Evolutionary conservation across 768 basidiomycete species (phyloP).

Genomic region (Boletus speciosus): DNA sequence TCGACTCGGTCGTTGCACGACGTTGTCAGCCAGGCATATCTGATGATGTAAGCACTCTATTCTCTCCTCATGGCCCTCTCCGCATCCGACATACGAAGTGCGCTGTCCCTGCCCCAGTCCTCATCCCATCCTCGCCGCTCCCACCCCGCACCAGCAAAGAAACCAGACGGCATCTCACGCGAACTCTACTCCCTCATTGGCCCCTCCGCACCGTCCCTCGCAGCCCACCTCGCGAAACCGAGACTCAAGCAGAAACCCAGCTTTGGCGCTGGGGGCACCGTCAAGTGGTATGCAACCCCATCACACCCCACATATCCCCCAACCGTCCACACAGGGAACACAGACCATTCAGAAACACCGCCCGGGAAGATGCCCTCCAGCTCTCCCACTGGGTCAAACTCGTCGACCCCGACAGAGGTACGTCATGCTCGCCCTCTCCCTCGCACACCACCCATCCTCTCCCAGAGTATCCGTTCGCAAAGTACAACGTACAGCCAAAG

Average conservation of each 20-base stretch:
- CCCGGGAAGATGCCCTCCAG: constrained; percentile 62
- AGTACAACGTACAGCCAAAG: constrained; percentile 71
- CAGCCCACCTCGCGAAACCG: constrained; percentile 74
- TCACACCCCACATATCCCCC: background rate
- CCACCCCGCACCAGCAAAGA: constrained; percentile 41
- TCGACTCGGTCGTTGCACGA: background rate
- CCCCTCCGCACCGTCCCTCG: constrained; percentile 84
- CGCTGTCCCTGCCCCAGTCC: constrained; percentile 56
- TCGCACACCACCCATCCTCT: background rate
- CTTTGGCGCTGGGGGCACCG: constrained; percentile 55
- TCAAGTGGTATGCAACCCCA: constrained; percentile 60
- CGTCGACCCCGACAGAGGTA: constrained; percentile 54
- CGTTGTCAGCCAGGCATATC: background rate
- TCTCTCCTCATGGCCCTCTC: constrained; percentile 52
- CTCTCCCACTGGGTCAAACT: constrained; percentile 84
- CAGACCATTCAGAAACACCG: constrained; percentile 68
- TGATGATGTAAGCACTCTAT: background rate
- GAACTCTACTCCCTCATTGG: constrained; percentile 95
- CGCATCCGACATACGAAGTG: constrained; percentile 81
- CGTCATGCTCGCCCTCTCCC: constrained; percentile 15
- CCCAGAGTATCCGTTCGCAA: constrained; percentile 75
- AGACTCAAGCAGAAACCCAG: constrained; percentile 86
- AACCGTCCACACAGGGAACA: constrained; percentile 56
- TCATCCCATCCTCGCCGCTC: constrained; percentile 45
- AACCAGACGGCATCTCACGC: constrained; percentile 88